Percentiles rank a stretch among this genome's conserved stretches.
Conservation (phyloP, 768 basidiomycete species). For the Suillus luteus region DNA sequence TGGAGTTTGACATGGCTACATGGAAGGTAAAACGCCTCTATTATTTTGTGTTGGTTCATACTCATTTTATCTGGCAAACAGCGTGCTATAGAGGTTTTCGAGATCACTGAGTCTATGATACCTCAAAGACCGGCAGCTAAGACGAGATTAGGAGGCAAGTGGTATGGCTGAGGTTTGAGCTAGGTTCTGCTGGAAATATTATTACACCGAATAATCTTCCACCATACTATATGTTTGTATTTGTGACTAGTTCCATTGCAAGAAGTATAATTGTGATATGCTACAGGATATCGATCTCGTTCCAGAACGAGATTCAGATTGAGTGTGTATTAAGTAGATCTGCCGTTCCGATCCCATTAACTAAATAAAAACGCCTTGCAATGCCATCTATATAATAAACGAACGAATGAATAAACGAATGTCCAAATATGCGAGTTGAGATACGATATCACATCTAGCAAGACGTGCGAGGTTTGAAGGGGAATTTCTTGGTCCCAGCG, state of each 20-base stretch:
- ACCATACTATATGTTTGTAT: background rate
- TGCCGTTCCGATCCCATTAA: background rate
- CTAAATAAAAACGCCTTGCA: background rate
- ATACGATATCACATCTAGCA: constrained; percentile 41
- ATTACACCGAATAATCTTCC: constrained; percentile 1
- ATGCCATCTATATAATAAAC: background rate
- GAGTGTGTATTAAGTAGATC: background rate
- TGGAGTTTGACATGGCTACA: constrained; percentile 88
- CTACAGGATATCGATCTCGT: background rate
- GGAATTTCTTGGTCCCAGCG: constrained; percentile 56
- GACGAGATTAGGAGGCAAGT: constrained; percentile 61
- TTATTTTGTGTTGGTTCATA: background rate
- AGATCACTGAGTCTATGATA: constrained; percentile 74
- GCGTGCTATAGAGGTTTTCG: constrained; percentile 87
- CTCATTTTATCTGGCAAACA: constrained; percentile 30
- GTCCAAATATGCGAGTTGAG: background rate
- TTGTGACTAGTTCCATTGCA: background rate
- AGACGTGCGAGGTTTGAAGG: constrained; percentile 61
- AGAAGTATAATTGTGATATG: constrained; percentile 5
- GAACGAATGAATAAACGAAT: background rate
- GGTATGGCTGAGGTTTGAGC: constrained; percentile 57
- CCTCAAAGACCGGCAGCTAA: constrained; percentile 68
- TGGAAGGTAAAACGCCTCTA: constrained; percentile 66
- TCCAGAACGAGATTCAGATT: background rate
- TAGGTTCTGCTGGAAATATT: background rate